A percentile compares a stretch with the other conserved stretches of the same genome.
These are phyloP conservation scores for Annulohypoxylon nitens DNA, from an alignment of 495 filamentous ascomycete species.

Conservation along the genomic window DNA sequence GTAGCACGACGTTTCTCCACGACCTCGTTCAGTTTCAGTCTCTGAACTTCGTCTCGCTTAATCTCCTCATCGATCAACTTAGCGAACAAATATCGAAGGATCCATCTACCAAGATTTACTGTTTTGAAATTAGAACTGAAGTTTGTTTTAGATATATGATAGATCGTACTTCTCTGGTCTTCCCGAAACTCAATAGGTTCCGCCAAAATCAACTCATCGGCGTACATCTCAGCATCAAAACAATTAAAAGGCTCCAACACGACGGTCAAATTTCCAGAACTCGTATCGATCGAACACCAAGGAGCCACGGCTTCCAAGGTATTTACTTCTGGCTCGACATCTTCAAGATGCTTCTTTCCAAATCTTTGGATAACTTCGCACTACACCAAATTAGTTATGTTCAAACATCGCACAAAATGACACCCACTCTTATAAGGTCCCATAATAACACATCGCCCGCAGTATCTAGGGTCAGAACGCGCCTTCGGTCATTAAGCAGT, in stretches of 20 bases:
- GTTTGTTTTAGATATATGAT: neutral
- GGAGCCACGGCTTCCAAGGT: conserved; percentile 89
- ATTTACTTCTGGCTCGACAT: conserved; percentile 89
- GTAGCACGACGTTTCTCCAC: conserved; percentile 68
- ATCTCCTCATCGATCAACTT: conserved; percentile 92
- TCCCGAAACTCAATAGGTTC: conserved; percentile 85
- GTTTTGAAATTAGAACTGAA: conserved; percentile 23
- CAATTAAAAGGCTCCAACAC: conserved; percentile 95
- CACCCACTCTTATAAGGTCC: conserved; percentile 84
- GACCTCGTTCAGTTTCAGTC: conserved; percentile 72
- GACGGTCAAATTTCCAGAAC: conserved; percentile 89
- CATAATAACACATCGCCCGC: conserved; percentile 96
- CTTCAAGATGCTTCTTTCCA: conserved; percentile 93
- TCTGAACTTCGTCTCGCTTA: conserved; percentile 78
- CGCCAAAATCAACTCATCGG: conserved; percentile 81
- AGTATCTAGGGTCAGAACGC: conserved; percentile 92
- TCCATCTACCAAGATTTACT: conserved; percentile 99
- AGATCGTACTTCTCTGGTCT: conserved; percentile 88
- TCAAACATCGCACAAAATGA: conserved; percentile 1
- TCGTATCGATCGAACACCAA: conserved; percentile 95
- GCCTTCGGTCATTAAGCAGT: conserved; percentile 89
- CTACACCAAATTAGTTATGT: conserved; percentile 57
- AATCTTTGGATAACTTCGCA: conserved; percentile 88
- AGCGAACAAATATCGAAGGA: conserved; percentile 91
- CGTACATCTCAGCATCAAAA: conserved; percentile 98